Base-by-base conservation (phyloP, 164 flowering plant genomes). In the Taxillus chinensis region DNA sequence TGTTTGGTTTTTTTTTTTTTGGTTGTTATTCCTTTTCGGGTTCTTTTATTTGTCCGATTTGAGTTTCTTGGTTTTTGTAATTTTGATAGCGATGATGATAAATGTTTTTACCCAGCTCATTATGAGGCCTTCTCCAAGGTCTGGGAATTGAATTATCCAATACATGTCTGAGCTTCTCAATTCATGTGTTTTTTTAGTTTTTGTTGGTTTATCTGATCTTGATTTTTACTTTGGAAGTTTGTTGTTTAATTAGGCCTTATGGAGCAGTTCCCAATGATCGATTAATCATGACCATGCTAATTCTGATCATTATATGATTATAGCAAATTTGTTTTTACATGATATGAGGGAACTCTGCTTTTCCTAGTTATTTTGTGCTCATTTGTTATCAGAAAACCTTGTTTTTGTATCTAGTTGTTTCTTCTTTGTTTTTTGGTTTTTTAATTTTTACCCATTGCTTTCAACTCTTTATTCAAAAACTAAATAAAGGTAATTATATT, bases 91-190 rank as follows among this genome's bases (percentile, higher is more conserved):
- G 54, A 51, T 51, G 54, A 51, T 51, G 54, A 51, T 14, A 51
- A 14, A 45, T 57, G 39, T 43, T 53, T 45, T 12, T 41, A 17
- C 66, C 66, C 66, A 63, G 66, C 66, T 63, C 66, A 63, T 63
- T 55, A 63, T 63, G 66, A 63, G 66, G 37, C 57, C 57, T 54
- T 54, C 12, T 4, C 0, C 5, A 27, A 27, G 57, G 57, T 54
- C 57, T 3, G n/a, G 57, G 57, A 54, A 7, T 17, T 4, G 57
- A 54, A 5, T 54, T 13, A 5, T 15, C 16, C 16, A 27, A 54
- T 39, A 54, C 10, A 7, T 17, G n/a, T 54, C 57, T 27, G 57
- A 54, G 57, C 39, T 13, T 27, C 10, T 14, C 54, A 15, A 15
- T 15, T 15, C 15, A 4, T 51, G 4, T 51, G 0, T 14, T 51